Conservation (phyloP, 768 basidiomycete species). For the Hypholoma fasciculare region DNA sequence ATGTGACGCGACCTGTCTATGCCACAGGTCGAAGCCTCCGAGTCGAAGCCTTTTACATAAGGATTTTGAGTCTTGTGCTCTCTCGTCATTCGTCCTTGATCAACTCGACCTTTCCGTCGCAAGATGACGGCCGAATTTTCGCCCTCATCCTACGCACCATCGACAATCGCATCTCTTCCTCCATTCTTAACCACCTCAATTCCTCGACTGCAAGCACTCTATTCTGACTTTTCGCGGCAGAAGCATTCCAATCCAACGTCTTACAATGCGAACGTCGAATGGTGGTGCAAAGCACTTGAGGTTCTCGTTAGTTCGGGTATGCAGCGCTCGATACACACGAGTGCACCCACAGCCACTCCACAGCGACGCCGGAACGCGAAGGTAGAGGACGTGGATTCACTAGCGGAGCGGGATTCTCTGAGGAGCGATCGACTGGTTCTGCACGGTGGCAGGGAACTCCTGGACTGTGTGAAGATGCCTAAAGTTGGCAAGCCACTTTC, state of each 20-base stretch:
- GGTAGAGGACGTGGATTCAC: neutral
- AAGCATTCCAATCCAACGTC: conserved; percentile 83
- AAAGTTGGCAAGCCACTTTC: conserved; percentile 77
- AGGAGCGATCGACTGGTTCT: conserved; percentile 57
- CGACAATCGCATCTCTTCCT: conserved; percentile 27
- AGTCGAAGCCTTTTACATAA: no score
- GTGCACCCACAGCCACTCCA: neutral
- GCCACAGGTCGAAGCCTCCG: neutral
- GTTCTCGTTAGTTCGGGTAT: conserved; percentile 58
- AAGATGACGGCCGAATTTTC: no score
- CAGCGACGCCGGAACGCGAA: neutral
- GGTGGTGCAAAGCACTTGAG: conserved; percentile 81
- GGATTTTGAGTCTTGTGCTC: no score
- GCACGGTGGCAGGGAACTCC: conserved; percentile 49
- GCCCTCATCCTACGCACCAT: neutral
- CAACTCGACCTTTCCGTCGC: no score
- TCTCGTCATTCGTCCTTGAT: no score
- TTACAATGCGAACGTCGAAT: conserved; percentile 77
- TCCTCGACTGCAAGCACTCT: conserved; percentile 74
- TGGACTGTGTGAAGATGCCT: conserved; percentile 62
- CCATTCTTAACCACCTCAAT: conserved; percentile 49
- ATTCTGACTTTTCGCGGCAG: conserved; percentile 85
- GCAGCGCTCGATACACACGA: conserved; percentile 28
- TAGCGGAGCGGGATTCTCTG: neutral
- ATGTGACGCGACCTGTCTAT: conserved; percentile 11